Base-by-base conservation (phyloP, 176 grass and related monocot species). In the Areca catechu region DNA sequence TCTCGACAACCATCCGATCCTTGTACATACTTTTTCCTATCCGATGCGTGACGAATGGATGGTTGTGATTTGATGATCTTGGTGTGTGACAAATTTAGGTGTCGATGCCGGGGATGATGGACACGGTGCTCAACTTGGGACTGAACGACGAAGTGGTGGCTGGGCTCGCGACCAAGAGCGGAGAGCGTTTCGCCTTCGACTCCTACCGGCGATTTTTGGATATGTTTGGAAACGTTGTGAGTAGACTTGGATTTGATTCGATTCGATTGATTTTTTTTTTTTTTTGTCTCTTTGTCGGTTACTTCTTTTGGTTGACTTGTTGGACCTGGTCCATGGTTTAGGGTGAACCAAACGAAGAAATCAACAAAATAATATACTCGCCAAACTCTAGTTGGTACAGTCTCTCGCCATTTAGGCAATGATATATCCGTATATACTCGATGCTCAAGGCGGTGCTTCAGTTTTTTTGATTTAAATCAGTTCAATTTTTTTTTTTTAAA, bases 51-150 rank as follows among this genome's bases (percentile, higher is more conserved):
- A 5, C 12, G 9, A 43, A 43, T 12, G 34, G 7, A 12, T 71
- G 69, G 2, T 7, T 50, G 1, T 24, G 30, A 10, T 37, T 10
- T 37, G 30, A 43, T 43, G 34, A 3, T 43, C 14, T 2, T 14
- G 34, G 2, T 43, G 9, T 34, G 30, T 0, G 9, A 43, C 2
- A 30, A 7, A 14, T 43, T 14, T 43, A 90, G 79, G 79, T 99
- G 20, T 99, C 94, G 6, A 99, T 99, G 94, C 94, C 94, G 3
- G 94, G 94, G 0, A 99, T 99, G 94, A 99, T 99, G 94, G 94
- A 99, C 76, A 99, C 94, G 1, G 94, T 99, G 73, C 73, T 99
- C 20, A 99, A 99, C 68, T 75, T 99, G 76, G 94, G 94, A 4
- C 84, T 99, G 47, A 89, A 93, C 70, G 94, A 99, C 69, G 81